Evolutionary conservation across 176 grass and related monocot genomes (phyloP), one percentile per base, ranked within the genome.

Genomic region (Cenchrus purpureus): DNA sequence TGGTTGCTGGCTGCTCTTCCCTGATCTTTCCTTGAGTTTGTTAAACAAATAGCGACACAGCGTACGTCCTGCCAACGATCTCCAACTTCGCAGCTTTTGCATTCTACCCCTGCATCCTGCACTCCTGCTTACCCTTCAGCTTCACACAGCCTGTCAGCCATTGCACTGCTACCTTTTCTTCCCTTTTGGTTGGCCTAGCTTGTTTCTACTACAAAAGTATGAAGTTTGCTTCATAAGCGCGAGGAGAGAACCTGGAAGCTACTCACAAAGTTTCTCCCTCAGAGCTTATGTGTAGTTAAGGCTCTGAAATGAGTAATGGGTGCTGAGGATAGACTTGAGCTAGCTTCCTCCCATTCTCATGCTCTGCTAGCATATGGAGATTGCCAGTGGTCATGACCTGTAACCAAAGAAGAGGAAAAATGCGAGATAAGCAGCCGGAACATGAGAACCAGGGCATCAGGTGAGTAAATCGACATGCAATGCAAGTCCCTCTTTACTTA

Each of bases 21-120:
- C 75, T 80, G 89, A 91, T 84, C 80, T 82, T 91, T 91, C 84
- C 74, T 87, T 53, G 83, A 79, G 61, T 72, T 57, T 46, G 45
- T 48, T 84, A 91, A 87, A 91, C 89, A 91, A 91, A 87, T 87
- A 68, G 76, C 19, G 17, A 75, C 78, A 75, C 66, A 74, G 74
- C 49, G 29, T 58, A 77, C 73, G 73, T 86, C 65, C 83, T 86
- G 83, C 89, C 69, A 87, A 75, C 59, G 60, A 87, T 87, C 73
- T 87, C 61, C 68, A 87, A 67, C 49, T 80, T 78, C 53, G 66
- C 42, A 73, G 65, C 74, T 79, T 83, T 82, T 83, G n/a, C 60
- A 31, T 68, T 74, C 53, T 83, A 67, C 59, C 20, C 74, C 57
- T 83, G 74, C 69, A 84, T 87, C 68, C 75, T 71, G 80, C 68